phyloP scores from a whole-genome alignment of 129 eudicot species.

The Escallonia herrerae region DNA sequence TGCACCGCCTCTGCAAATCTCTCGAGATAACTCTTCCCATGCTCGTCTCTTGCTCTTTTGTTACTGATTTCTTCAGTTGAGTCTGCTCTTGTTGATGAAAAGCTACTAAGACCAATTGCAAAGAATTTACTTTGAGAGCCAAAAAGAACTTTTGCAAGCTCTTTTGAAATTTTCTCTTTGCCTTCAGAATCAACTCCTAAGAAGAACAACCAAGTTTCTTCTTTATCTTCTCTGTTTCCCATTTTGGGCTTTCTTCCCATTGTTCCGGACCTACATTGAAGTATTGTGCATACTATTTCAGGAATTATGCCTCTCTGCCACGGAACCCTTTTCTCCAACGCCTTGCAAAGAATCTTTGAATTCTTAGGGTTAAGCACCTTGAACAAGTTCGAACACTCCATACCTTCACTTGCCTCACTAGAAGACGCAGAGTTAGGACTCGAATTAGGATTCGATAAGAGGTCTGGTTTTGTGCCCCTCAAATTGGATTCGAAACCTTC shows the following conservation, averaged over 20 bases:
- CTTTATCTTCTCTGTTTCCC: slow-evolving; percentile 11
- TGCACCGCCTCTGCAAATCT: slow-evolving; percentile 46
- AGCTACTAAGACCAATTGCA: slow-evolving; percentile 39
- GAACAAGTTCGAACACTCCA: slow-evolving; percentile 33
- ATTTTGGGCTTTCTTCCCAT: slow-evolving; percentile 17
- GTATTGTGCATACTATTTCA: slow-evolving; percentile 50
- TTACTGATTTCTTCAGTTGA: slow-evolving; percentile 44
- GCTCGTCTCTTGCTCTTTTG: slow-evolving; percentile 62
- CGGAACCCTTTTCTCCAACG: slow-evolving; percentile 68
- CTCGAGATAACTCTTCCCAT: slow-evolving; percentile 41
- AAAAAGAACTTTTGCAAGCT: slow-evolving; percentile 54
- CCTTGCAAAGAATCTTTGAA: slow-evolving; percentile 32
- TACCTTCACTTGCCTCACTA: slow-evolving; percentile 58
- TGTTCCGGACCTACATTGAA: slow-evolving; percentile 57
- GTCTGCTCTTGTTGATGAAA: slow-evolving; percentile 50
- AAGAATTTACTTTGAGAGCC: slow-evolving; percentile 47
- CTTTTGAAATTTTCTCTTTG: slow-evolving; percentile 48
- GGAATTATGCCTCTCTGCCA: slow-evolving; percentile 67
- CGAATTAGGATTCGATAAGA: slow-evolving; percentile 78
- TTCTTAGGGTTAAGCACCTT: slow-evolving; percentile 55
- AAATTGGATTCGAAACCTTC: slow-evolving; percentile 27
- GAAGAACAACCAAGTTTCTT: slow-evolving; percentile 70
- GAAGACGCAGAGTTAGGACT: slow-evolving; percentile 91
- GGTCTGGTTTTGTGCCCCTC: slow-evolving; percentile 49
- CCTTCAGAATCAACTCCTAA: slow-evolving; percentile 57